A percentile compares a stretch with the other conserved stretches of the same genome.
Conservation (phyloP, 306 rosid species). For the Calophaca sinica region DNA sequence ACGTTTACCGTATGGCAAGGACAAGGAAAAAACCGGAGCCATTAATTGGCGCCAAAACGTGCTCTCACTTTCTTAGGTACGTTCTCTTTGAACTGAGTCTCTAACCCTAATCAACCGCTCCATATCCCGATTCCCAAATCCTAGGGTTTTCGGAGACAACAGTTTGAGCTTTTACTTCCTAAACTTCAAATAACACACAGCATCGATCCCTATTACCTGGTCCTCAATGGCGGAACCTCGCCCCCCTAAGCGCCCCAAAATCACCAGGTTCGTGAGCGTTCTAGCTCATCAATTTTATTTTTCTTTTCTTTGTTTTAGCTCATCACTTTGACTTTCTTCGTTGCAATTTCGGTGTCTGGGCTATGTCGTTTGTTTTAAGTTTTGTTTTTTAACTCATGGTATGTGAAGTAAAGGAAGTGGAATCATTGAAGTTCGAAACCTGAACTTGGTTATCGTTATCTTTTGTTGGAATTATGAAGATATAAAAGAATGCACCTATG, state of each 20-base stretch:
- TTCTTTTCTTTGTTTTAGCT: background rate
- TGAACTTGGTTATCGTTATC: background rate
- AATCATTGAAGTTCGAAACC: slow-evolving; percentile 4
- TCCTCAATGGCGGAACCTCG: slow-evolving; percentile 67
- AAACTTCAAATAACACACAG: background rate
- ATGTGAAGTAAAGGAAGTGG: slow-evolving; percentile 2
- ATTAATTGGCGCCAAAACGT: slow-evolving; percentile 43
- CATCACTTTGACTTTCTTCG: background rate
- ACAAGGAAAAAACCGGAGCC: background rate
- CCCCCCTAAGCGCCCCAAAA: slow-evolving; percentile 75
- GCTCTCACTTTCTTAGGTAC: background rate
- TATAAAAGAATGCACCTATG: background rate
- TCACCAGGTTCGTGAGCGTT: slow-evolving; percentile 58
- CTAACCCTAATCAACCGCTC: slow-evolving; percentile 55
- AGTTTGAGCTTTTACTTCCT: background rate
- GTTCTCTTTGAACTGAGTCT: slow-evolving; percentile 3
- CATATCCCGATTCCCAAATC: slow-evolving; percentile 23
- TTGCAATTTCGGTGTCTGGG: slow-evolving; percentile 28
- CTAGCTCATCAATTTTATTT: background rate
- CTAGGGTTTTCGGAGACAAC: slow-evolving; percentile 32
- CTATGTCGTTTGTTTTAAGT: slow-evolving; percentile 4
- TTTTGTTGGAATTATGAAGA: slow-evolving; percentile 24
- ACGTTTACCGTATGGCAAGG: no score
- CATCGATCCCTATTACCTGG: background rate
- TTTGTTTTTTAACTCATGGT: background rate